A percentile compares a stretch with the other conserved stretches of the same genome.
phyloP scores from a whole-genome alignment of 2,329 filamentous ascomycete species.

The Cladophialophora exuberans region DNA sequence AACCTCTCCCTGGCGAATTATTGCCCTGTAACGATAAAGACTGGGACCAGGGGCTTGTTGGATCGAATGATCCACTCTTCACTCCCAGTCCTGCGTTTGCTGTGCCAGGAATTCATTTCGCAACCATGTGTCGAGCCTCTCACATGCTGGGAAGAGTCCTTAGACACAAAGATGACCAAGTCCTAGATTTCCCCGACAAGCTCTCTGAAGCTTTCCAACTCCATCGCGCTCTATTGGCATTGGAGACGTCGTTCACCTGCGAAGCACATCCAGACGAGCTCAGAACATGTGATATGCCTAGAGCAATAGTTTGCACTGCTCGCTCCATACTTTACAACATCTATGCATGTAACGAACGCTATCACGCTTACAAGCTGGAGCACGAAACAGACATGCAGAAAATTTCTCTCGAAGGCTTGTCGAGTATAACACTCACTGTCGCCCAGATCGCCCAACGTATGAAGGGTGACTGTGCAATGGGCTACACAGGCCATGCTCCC shows the following conservation, averaged over 20 bases:
- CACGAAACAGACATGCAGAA: constrained; percentile 14
- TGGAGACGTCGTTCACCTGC: background rate
- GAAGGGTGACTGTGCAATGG: background rate
- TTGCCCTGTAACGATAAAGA: constrained; percentile 36
- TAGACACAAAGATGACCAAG: constrained; percentile 22
- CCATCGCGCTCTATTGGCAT: constrained; percentile 4
- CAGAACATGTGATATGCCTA: background rate
- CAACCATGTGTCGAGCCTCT: constrained; percentile 38
- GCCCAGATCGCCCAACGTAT: background rate
- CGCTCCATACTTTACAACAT: constrained; percentile 7
- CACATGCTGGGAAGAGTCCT: constrained; percentile 40
- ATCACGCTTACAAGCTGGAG: background rate
- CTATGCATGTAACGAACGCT: constrained; percentile 18
- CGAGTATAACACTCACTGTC: background rate
- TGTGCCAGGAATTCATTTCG: constrained; percentile 36
- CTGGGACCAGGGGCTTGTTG: constrained; percentile 37
- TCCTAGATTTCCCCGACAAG: background rate
- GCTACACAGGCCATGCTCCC: background rate
- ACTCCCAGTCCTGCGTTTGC: constrained; percentile 28
- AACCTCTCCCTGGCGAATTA: constrained; percentile 35
- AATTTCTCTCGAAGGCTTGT: constrained; percentile 11
- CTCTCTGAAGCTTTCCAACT: constrained; percentile 10
- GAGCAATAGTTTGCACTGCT: constrained; percentile 5
- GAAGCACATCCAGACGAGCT: background rate
- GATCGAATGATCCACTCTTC: constrained; percentile 36